Base-by-base conservation (phyloP, 495 filamentous ascomycete species). In the Trichocladium uniseriatum region DNA sequence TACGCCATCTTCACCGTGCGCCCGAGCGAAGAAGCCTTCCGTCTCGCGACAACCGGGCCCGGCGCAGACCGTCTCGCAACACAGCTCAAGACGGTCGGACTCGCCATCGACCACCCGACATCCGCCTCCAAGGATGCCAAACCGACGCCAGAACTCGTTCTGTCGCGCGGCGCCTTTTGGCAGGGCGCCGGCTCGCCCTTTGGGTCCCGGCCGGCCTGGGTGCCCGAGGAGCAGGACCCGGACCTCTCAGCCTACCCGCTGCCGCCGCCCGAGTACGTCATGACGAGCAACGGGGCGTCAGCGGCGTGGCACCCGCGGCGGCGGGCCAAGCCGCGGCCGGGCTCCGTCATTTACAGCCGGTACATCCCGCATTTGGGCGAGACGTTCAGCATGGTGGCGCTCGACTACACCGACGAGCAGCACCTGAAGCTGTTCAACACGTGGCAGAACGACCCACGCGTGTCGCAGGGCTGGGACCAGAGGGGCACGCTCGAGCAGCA, bases 371-470 rank as follows among this genome's bases (percentile, higher is more conserved):
- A 84, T 52, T 67, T 86, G 15, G 62, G 75, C 37, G 78, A 84
- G 67, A 77, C 75, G 49, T 86, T 84, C 54, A 81, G 77, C 36
- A 78, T 86, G 59, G 71, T 78, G 20, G 80, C 77, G 16, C 69
- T 86, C 0, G 75, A 86, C 53, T 75, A 70, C 63, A 43, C 68
- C 44, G 62, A 79, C 52, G 47, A 54, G 0, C 68, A 71, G 48
- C 81, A 86, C 49, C 58, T 84, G 43, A 60, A 65, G 28, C 67
- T 82, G 6, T 86, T 86, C 66, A 74, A 85, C 61, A 69, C 52
- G 19, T 85, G 81, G 81, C 80, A 83, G 60, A 85, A 84, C 60
- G 81, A 85, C 57, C 80, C 81, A 21, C 77, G 81, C 28, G 81
- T 85, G 5, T 80, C 80, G 10, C 73, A 78, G 57, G 81, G 81